Evolutionary conservation across 495 filamentous ascomycete species (phyloP).

Genomic region (Trichoderma reesei): DNA sequence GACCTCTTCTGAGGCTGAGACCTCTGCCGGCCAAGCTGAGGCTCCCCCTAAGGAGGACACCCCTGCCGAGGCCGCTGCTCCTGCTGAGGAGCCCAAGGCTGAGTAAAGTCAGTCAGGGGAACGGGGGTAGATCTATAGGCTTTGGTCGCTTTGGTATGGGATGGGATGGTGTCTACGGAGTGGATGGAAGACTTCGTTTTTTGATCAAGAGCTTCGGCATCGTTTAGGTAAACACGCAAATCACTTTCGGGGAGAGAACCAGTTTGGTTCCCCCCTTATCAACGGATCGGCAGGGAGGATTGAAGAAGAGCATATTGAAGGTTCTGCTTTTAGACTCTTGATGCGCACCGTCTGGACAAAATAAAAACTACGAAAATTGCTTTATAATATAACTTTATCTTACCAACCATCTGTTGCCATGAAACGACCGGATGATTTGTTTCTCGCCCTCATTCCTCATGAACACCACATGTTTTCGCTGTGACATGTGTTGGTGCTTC

Average conservation of each 20-base stretch:
- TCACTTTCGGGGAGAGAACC: conserved; percentile 21
- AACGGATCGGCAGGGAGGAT: conserved; percentile 31
- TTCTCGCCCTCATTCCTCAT: too few relatives aligned
- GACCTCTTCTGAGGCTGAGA: conserved; percentile 97
- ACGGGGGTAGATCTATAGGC: conserved; percentile 17
- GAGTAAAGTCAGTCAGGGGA: conserved; percentile 32
- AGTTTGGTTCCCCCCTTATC: conserved; percentile 12
- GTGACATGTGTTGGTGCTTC: background rate
- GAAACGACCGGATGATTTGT: too few relatives aligned
- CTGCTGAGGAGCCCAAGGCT: conserved; percentile 41
- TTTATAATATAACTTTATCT: conserved; percentile 9
- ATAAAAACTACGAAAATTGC: conserved; percentile 31
- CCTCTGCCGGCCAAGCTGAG: conserved; percentile 55
- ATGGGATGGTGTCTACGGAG: conserved; percentile 44
- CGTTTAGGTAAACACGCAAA: conserved; percentile 41
- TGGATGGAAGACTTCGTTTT: conserved; percentile 35
- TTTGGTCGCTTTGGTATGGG: conserved; percentile 19
- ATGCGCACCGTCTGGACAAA: conserved; percentile 33
- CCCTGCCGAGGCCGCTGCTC: conserved; percentile 28
- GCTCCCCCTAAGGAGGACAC: conserved; percentile 45
- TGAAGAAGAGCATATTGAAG: conserved; percentile 34
- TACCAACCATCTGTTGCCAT: background rate
- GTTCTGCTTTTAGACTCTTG: conserved; percentile 40
- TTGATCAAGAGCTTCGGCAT: conserved; percentile 38
- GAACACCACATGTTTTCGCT: background rate